Base-by-base conservation (phyloP, 768 basidiomycete species). In the Lepiota brunneoincarnata region DNA sequence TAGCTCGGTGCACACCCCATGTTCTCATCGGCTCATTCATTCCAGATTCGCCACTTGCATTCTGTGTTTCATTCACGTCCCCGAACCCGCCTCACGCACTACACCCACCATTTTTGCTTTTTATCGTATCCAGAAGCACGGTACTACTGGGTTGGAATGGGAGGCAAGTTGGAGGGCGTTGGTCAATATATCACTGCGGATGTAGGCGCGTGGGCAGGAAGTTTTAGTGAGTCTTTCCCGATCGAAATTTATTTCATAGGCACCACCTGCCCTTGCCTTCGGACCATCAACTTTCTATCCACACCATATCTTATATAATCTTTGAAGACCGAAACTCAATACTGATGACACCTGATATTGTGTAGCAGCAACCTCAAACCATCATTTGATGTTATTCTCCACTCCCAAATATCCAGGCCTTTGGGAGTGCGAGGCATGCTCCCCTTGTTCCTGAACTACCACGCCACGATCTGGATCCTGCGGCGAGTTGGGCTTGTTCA, bases 321-420 rank as follows among this genome's bases (percentile, higher is more conserved):
- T n/a, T n/a, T n/a, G n/a, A n/a, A n/a, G n/a, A n/a, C n/a, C n/a
- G n/a, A n/a, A n/a, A n/a, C n/a, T n/a, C n/a, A n/a, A n/a, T n/a
- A n/a, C n/a, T n/a, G n/a, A n/a, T n/a, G n/a, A n/a, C n/a, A n/a
- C n/a, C n/a, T n/a, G n/a, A n/a, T 31, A 4, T 37, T 28, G 47
- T 40, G 18, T 59, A 95, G 93, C 64, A 94, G 95, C 4, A 98
- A 98, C 67, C 83, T 95, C 57, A 98, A 98, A 65, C 95, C 96
- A 0, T 82, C 89, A 0, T 82, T 98, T 14, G 95, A 98, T 67
- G 75, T 97, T 38, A 69, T 94, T 21, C 83, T 98, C 42, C 98
- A 97, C 74, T 86, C 87, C 7, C 95, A 98, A 63, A 82, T 98
- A 10, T 86, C 92, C 0, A 82, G 86, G 14, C 89, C 91, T 0